Percentiles rank a stretch among this genome's conserved stretches.
phyloP scores from a whole-genome alignment of 208 protist species.

The Leishmania martiniquensis region DNA sequence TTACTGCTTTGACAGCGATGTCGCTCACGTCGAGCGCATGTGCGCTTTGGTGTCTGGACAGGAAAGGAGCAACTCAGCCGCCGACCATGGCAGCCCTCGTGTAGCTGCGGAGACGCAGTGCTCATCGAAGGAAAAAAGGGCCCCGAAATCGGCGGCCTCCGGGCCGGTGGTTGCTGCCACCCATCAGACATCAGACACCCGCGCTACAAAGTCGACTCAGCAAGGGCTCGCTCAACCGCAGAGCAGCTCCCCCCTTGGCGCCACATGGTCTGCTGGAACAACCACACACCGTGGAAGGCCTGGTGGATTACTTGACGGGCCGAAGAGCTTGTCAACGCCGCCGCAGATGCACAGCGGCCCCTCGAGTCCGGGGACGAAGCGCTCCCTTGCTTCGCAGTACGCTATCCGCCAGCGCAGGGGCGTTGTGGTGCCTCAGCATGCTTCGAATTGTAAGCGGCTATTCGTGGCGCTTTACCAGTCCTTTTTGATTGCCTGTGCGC shows the following conservation, averaged over 20 bases:
- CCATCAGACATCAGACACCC: not conserved
- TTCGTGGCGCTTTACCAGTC: slow-evolving; percentile 36
- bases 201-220: not conserved
- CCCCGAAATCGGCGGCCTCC: no score
- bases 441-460: slow-evolving; percentile 9
- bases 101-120: not conserved
- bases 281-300: slow-evolving; percentile 4
- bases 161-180: not conserved
- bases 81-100: not conserved
- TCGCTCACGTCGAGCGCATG: slow-evolving; percentile 21
- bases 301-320: not conserved
- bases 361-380: slow-evolving; percentile 13
- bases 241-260: not conserved
- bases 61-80: not conserved
- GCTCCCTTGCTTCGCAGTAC: slow-evolving; percentile 49
- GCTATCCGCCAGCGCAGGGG: slow-evolving; percentile 31
- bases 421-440: not conserved
- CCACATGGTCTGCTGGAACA: not conserved
- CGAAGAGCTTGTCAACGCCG: not conserved
- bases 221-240: not conserved
- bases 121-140: not conserved
- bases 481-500: slow-evolving; percentile 40
- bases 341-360: not conserved
- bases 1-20: slow-evolving; percentile 32
- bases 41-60: slow-evolving; percentile 16